Conservation (phyloP, 257 asterid genomes). For the Ilex asprella region DNA sequence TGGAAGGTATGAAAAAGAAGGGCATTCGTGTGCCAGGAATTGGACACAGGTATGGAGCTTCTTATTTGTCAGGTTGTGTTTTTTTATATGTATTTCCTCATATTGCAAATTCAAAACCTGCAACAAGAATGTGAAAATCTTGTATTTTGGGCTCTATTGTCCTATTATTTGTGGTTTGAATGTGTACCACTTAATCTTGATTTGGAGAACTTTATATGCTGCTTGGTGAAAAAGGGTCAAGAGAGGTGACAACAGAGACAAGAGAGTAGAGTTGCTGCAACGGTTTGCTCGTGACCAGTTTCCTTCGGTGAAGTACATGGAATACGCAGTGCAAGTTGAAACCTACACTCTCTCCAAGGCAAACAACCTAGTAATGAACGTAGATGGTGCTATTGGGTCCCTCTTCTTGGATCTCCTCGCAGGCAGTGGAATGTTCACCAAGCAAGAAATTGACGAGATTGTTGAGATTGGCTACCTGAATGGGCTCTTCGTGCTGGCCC, state of each 20-base stretch:
- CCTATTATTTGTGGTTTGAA: not conserved
- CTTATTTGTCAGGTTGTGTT: not conserved
- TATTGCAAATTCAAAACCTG: too few relatives aligned
- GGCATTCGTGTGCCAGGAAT: conserved; percentile 99
- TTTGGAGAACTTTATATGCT: conserved; percentile 13
- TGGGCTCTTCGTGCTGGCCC: conserved; percentile 98
- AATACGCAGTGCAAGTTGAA: conserved; percentile 91
- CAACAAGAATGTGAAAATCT: not conserved
- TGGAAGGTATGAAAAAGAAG: conserved; percentile 97
- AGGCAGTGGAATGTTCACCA: conserved; percentile 97
- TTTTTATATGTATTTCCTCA: not conserved
- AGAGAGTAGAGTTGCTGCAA: conserved; percentile 91
- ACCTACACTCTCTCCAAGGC: conserved; percentile 94
- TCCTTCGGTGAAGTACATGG: conserved; percentile 98
- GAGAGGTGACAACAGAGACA: conserved; percentile 98
- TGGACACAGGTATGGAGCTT: conserved; percentile 81
- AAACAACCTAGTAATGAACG: conserved; percentile 90
- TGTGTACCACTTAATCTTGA: conserved; percentile 11
- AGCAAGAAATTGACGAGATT: conserved; percentile 90
- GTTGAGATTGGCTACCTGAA: conserved; percentile 89
- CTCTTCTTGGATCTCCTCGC: conserved; percentile 98
- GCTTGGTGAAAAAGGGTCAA: conserved; percentile 50
- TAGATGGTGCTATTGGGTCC: conserved; percentile 97
- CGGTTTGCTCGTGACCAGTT: conserved; percentile 84
- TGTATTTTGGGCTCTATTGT: not conserved